phyloP scores from a whole-genome alignment of 1,284 basidiomycete species.

The Fistulinella cinereoalba region DNA sequence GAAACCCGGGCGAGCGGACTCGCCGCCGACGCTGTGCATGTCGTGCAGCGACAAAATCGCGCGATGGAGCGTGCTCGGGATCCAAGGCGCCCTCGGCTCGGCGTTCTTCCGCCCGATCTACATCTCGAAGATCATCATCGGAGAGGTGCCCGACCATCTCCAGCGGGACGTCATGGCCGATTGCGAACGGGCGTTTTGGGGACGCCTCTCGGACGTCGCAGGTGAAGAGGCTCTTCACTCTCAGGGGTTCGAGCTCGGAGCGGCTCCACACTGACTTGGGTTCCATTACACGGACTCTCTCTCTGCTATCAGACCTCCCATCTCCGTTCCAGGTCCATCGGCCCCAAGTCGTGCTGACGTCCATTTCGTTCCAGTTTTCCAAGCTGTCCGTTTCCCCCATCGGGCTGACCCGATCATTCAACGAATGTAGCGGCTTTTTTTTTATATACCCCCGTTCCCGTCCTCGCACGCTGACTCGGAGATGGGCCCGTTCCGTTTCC shows the following conservation, averaged over 20 bases:
- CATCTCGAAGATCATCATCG: slow-evolving; percentile 63
- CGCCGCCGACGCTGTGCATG: slow-evolving; percentile 76
- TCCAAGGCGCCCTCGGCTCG: slow-evolving; percentile 79
- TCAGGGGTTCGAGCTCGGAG: no score
- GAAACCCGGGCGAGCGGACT: slow-evolving; percentile 87
- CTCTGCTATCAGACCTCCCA: slow-evolving; percentile 46
- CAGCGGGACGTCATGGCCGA: slow-evolving; percentile 46
- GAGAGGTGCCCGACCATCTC: slow-evolving; percentile 54
- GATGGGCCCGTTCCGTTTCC: slow-evolving; percentile 1
- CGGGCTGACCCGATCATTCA: slow-evolving; percentile 47
- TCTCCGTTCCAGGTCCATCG: slow-evolving; percentile 44
- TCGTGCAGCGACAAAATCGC: slow-evolving; percentile 93
- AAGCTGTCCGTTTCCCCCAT: slow-evolving; percentile 38
- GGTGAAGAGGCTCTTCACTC: no score
- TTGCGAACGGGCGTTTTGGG: slow-evolving; percentile 61
- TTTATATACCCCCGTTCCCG: slow-evolving; percentile 9
- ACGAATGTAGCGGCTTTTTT: slow-evolving; percentile 51
- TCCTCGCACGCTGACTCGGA: neutral
- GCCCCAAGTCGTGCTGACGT: slow-evolving; percentile 58
- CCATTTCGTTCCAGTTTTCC: slow-evolving; percentile 57
- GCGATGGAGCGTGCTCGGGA: slow-evolving; percentile 73
- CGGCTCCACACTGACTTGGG: no score
- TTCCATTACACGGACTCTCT: no score
- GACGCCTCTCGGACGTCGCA: slow-evolving; percentile 41
- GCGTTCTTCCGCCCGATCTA: slow-evolving; percentile 62